A percentile compares a stretch with the other conserved stretches of the same genome.
Evolutionary conservation across 768 basidiomycete species (phyloP).

Genomic region (Lepiota venenata): DNA sequence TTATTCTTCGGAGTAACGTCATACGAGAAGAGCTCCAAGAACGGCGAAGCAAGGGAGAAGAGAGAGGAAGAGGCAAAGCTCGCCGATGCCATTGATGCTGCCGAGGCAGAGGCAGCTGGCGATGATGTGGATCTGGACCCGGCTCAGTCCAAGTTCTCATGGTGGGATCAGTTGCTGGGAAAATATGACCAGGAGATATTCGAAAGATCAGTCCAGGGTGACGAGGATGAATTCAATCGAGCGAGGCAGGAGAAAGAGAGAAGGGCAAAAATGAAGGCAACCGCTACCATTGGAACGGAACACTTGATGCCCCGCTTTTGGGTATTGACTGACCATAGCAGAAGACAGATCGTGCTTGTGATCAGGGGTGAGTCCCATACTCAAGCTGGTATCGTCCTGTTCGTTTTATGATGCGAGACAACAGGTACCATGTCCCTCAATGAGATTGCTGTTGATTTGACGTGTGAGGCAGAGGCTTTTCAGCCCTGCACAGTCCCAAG

Average conservation of each 20-base stretch:
- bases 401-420: background rate
- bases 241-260: slow-evolving; percentile 27
- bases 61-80: slow-evolving; percentile 58
- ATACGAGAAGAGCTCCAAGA: background rate
- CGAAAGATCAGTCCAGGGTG: slow-evolving; percentile 49
- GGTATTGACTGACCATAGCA: slow-evolving; percentile 79
- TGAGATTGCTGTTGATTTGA: slow-evolving; percentile 82
- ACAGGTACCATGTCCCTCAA: slow-evolving; percentile 81
- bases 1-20: slow-evolving; percentile 74
- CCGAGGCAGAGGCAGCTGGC: slow-evolving; percentile 62
- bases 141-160: slow-evolving; percentile 50
- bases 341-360: slow-evolving; percentile 73
- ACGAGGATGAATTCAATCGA: slow-evolving; percentile 15
- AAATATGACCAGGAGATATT: slow-evolving; percentile 84
- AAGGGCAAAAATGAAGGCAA: slow-evolving; percentile 45
- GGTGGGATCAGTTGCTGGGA: slow-evolving; percentile 83
- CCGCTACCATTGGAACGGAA: slow-evolving; percentile 61
- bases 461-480: slow-evolving; percentile 73
- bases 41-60: slow-evolving; percentile 30
- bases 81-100: slow-evolving; percentile 63
- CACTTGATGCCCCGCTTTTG: slow-evolving; percentile 81
- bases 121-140: slow-evolving; percentile 45
- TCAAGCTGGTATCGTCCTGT: background rate
- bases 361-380: slow-evolving; percentile 45
- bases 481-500: slow-evolving; percentile 44